These are phyloP conservation scores for Agaricus subrufescens DNA, from an alignment of 768 basidiomycete genomes.

Conservation along the genomic window DNA sequence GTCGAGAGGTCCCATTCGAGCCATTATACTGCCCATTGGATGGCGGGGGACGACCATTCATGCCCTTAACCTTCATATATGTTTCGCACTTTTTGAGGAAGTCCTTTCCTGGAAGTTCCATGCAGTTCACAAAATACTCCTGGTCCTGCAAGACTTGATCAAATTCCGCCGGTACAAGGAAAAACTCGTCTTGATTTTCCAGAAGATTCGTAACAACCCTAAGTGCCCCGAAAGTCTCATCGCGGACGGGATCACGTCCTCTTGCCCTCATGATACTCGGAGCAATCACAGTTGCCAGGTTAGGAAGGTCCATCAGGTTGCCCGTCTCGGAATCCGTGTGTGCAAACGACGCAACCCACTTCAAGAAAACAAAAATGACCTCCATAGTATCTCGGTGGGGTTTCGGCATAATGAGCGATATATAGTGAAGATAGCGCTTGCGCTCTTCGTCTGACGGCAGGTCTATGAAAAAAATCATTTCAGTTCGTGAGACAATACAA, in stretches of 20 bases:
- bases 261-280: slow-evolving; percentile 96
- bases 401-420: slow-evolving; percentile 85
- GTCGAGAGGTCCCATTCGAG: slow-evolving; percentile 37
- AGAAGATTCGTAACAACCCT: slow-evolving; percentile 81
- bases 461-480: slow-evolving; percentile 36
- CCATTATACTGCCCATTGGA: slow-evolving; percentile 28
- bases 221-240: slow-evolving; percentile 91
- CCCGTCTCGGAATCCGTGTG: slow-evolving; percentile 97
- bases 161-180: slow-evolving; percentile 91
- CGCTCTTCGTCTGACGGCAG: slow-evolving; percentile 74
- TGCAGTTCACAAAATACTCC: slow-evolving; percentile 82
- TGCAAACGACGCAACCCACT: slow-evolving; percentile 99
- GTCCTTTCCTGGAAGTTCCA: slow-evolving; percentile 92
- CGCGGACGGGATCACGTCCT: slow-evolving; percentile 78
- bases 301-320: slow-evolving; percentile 96
- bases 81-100: slow-evolving; percentile 93
- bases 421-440: slow-evolving; percentile 77
- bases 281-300: slow-evolving; percentile 94
- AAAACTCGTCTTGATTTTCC: slow-evolving; percentile 94
- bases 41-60: slow-evolving; percentile 48
- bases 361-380: slow-evolving; percentile 95
- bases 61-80: slow-evolving; percentile 72
- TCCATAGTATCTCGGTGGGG: slow-evolving; percentile 97
- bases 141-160: slow-evolving; percentile 82
- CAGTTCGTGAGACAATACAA: neutral